A percentile compares a stretch with the other conserved stretches of the same genome.
Evolutionary conservation across 345 rosid genomes (phyloP).

Genomic region (Erysimum cheiranthoides): DNA sequence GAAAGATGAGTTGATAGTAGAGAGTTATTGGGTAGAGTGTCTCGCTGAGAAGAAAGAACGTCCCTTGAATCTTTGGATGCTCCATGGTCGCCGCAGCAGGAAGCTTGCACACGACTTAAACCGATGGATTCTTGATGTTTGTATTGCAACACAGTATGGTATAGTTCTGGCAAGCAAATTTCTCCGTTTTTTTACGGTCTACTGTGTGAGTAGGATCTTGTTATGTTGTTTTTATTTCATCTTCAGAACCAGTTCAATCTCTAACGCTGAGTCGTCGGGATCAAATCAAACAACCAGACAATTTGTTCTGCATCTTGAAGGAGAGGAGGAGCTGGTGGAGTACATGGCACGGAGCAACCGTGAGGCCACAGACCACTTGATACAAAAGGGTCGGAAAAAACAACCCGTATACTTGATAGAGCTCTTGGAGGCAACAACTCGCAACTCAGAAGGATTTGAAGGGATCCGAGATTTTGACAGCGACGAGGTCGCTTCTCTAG

Average conservation of each 20-base stretch:
- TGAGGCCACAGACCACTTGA: constrained; percentile 64
- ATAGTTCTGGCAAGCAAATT: constrained; percentile 70
- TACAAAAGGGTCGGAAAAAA: constrained; percentile 55
- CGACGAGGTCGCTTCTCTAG: constrained; percentile 52
- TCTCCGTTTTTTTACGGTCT: constrained; percentile 58
- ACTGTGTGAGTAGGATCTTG: constrained; percentile 48
- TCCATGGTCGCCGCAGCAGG: constrained; percentile 49
- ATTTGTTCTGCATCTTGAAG: constrained; percentile 85
- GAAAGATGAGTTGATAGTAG: constrained; percentile 54
- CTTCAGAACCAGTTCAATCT: constrained; percentile 36
- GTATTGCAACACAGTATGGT: constrained; percentile 61
- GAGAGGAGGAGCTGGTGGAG: constrained; percentile 67
- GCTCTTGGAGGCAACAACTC: constrained; percentile 54
- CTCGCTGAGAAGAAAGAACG: constrained; percentile 68
- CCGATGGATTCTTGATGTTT: constrained; percentile 47
- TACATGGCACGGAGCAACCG: constrained; percentile 64
- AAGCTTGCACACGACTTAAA: constrained; percentile 54
- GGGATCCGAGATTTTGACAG: constrained; percentile 71
- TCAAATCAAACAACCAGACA: constrained; percentile 43
- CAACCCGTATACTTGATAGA: constrained; percentile 64
- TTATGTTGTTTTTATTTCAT: constrained; percentile 32
- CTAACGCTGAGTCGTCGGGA: constrained; percentile 48
- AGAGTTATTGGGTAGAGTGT: constrained; percentile 67
- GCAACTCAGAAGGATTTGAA: constrained; percentile 54
- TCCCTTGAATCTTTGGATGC: constrained; percentile 52